These are phyloP conservation scores for Rutidosis leptorrhynchoides DNA, from an alignment of 129 eudicot genomes.

Conservation along the genomic window DNA sequence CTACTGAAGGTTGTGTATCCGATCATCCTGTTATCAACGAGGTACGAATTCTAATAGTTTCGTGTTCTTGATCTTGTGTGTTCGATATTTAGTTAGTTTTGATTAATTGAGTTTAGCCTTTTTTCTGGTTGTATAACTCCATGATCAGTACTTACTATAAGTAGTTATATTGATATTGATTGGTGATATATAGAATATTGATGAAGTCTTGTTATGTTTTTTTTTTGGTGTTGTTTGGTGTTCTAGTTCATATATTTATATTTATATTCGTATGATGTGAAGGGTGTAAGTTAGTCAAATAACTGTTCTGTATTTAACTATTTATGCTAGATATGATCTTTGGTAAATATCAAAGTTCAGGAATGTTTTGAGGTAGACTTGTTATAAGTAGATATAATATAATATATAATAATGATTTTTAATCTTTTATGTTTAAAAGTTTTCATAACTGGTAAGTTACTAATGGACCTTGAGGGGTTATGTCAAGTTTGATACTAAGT, in stretches of 20 bases:
- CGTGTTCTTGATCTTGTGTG: conserved; percentile 1
- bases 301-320: background rate
- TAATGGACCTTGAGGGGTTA: background rate
- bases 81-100: background rate
- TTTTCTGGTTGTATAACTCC: background rate
- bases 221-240: background rate
- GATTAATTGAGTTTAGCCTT: background rate
- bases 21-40: conserved; percentile 43
- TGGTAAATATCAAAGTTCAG: background rate
- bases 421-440: background rate
- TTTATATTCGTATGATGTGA: background rate
- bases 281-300: background rate
- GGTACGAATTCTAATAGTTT: conserved; percentile 30
- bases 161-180: background rate
- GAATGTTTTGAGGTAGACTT: conserved; percentile 7
- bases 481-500: background rate
- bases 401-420: no score
- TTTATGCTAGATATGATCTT: background rate
- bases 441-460: background rate
- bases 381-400: conserved; percentile 9
- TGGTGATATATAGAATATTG: no score
- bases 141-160: conserved; percentile 4
- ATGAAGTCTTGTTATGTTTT: background rate
- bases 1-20: conserved; percentile 50
- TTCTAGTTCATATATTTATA: conserved; percentile 9